A percentile compares a stretch with the other conserved stretches of the same genome.
These are phyloP conservation scores for Triticum turgidum DNA, from an alignment of 176 grass and related monocot genomes.

Conservation along the genomic window DNA sequence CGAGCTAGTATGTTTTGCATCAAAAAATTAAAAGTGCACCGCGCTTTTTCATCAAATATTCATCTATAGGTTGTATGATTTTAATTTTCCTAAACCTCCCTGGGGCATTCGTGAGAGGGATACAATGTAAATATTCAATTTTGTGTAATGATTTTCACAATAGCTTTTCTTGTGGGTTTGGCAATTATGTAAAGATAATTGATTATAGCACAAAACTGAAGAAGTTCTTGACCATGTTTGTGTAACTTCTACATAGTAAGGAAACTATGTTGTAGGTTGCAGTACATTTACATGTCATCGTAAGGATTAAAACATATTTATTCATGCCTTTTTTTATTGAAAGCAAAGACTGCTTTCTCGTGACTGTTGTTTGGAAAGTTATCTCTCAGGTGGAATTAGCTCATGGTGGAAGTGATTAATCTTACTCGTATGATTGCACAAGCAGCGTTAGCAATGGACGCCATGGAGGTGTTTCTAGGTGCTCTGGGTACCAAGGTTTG, in stretches of 20 bases:
- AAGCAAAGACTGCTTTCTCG: neutral
- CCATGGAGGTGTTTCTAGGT: slow-evolving; percentile 64
- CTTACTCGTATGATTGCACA: slow-evolving; percentile 72
- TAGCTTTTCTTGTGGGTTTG: neutral
- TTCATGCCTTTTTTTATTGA: neutral
- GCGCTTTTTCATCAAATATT: neutral
- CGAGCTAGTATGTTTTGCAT: neutral
- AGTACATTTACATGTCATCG: neutral
- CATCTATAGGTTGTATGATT: neutral
- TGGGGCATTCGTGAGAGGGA: slow-evolving; percentile 79
- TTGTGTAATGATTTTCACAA: neutral
- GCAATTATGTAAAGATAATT: neutral
- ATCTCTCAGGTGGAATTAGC: slow-evolving; percentile 82
- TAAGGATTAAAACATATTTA: neutral
- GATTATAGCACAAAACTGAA: no score
- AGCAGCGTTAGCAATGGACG: slow-evolving; percentile 63
- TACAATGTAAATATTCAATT: slow-evolving; percentile 54
- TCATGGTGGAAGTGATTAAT: slow-evolving; percentile 78
- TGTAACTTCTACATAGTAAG: no score
- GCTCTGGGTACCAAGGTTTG: slow-evolving; percentile 73
- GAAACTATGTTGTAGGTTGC: no score
- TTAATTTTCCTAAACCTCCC: slow-evolving; percentile 54
- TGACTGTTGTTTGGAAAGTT: neutral
- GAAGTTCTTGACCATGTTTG: no score
- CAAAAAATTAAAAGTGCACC: neutral